Base-by-base conservation (phyloP, 768 basidiomycete genomes). In the Hypholoma sublateritium region DNA sequence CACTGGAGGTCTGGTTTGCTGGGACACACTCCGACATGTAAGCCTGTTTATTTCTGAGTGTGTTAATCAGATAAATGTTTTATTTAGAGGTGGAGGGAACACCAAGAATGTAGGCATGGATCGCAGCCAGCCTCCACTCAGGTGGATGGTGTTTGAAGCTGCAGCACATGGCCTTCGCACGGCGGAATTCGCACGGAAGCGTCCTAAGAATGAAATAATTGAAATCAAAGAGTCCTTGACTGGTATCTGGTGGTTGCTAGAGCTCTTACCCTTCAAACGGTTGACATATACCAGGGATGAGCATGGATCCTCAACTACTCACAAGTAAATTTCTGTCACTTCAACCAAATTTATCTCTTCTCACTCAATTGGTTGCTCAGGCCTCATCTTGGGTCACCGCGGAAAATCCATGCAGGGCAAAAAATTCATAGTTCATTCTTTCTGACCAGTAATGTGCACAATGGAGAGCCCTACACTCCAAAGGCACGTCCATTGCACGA, bases 1-100 rank as follows among this genome's bases (percentile, higher is more conserved):
- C 65, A 11, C 67, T 71, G 36, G 73, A 74, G 47, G 73, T 74
- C 5, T 74, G 64, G 64, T 65, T 65, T 59, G 59, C 64, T 5
- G 64, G 64, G 8, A 65, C 64, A 5, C 64, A 65, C 45, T 71
- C 70, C 0, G 73, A 74, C 47, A 43, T 43, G 42, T 43, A n/a
- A 55, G 70, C 44, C 3, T 22, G 13, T 1, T 9, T 54, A 36
- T 1, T 8, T 36, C 3, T 43, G 13, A 28, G 13, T 2, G 6
- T 25, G 25, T n/a, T n/a, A n/a, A n/a, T n/a, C 9, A 28, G 9
- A 46, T 13, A 21, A 17, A 17, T 12, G 46, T 12, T n/a, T 25
- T 17, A 32, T 28, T 21, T 63, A 55, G 65, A n/a, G 44, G 69
- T 49, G 56, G 67, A 1, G 65, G 67, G 4, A 65, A 61, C 37